Evolutionary conservation across 805 yeast species (phyloP).

Genomic region (Starmera quercuum): DNA sequence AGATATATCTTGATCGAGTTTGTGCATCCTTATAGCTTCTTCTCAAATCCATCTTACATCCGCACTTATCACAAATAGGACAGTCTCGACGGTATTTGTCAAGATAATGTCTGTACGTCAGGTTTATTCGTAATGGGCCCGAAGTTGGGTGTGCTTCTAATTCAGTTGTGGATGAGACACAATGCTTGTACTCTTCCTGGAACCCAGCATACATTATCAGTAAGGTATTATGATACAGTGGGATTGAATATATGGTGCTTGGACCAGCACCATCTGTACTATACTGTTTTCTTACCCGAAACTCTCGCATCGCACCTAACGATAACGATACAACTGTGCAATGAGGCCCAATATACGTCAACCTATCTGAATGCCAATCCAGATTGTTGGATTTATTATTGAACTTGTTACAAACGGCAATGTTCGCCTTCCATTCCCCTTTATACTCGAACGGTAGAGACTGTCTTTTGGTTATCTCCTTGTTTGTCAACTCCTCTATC

Average conservation of each 20-base stretch:
- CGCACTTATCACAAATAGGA: slow-evolving; percentile 37
- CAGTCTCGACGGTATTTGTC: slow-evolving; percentile 24
- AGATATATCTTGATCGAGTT: slow-evolving; percentile 50
- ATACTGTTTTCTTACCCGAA: slow-evolving; percentile 43
- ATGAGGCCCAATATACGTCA: slow-evolving; percentile 67
- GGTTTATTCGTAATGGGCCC: slow-evolving; percentile 46
- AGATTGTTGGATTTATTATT: slow-evolving; percentile 41
- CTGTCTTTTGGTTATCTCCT: slow-evolving; percentile 22
- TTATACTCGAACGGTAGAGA: slow-evolving; percentile 30
- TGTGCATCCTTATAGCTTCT: slow-evolving; percentile 40
- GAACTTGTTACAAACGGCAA: slow-evolving; percentile 52
- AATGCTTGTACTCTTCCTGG: slow-evolving; percentile 69
- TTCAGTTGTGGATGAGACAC: slow-evolving; percentile 40
- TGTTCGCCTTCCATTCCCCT: slow-evolving; percentile 42
- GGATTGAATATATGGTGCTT: slow-evolving; percentile 38
- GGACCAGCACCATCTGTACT: slow-evolving; percentile 19
- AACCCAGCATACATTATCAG: slow-evolving; percentile 73
- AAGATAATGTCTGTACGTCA: slow-evolving; percentile 57
- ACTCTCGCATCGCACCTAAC: slow-evolving; percentile 64
- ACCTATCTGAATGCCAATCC: slow-evolving; percentile 72
- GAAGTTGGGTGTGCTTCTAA: slow-evolving; percentile 39
- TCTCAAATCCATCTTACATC: slow-evolving; percentile 41
- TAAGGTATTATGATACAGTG: slow-evolving; percentile 64
- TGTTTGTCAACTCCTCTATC: slow-evolving; percentile 33
- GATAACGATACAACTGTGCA: slow-evolving; percentile 61